Base-by-base conservation (phyloP, 2,329 filamentous ascomycete species). In the Fusarium domesticum region DNA sequence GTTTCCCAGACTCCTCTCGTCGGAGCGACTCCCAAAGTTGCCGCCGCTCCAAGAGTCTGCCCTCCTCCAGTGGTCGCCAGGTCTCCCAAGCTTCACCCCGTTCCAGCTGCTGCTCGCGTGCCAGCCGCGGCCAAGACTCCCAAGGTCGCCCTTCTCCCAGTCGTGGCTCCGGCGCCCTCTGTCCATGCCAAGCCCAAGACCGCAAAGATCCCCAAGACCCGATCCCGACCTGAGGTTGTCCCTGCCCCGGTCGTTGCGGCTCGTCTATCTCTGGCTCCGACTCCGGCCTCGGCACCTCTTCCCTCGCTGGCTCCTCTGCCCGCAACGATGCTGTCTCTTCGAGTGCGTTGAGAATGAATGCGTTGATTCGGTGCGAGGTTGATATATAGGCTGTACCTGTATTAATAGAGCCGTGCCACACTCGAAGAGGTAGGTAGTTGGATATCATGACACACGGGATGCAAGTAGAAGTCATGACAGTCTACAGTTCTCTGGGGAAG, bases 281-380 rank as follows among this genome's bases (percentile, higher is more conserved):
- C 41, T 5, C 54, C 54, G 4, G 23, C 28, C 16, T n/a, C 17
- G 10, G 53, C 47, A 19, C 35, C 39, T n/a, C 33, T 28, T 12
- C 48, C 47, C 14, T 14, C 30, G 6, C 18, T 34, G 17, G 48
- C 54, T n/a, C 42, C 39, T 36, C 10, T 51, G 2, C 55, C 55
- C 10, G 12, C 37, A n/a, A n/a, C n/a, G n/a, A n/a, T n/a, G n/a
- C n/a, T n/a, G n/a, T n/a, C n/a, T n/a, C n/a, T n/a, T n/a, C n/a
- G n/a, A n/a, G n/a, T n/a, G n/a, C n/a, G n/a, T n/a, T n/a, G n/a
- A n/a, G n/a, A n/a, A n/a, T n/a, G n/a, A n/a, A n/a, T n/a, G n/a
- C n/a, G n/a, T n/a, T n/a, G n/a, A n/a, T n/a, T n/a, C n/a, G n/a
- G n/a, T n/a, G n/a, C n/a, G n/a, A n/a, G n/a, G n/a, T n/a, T n/a